Evolutionary conservation across 164 flowering plant genomes (phyloP).

Genomic region (Vitis labrusca): DNA sequence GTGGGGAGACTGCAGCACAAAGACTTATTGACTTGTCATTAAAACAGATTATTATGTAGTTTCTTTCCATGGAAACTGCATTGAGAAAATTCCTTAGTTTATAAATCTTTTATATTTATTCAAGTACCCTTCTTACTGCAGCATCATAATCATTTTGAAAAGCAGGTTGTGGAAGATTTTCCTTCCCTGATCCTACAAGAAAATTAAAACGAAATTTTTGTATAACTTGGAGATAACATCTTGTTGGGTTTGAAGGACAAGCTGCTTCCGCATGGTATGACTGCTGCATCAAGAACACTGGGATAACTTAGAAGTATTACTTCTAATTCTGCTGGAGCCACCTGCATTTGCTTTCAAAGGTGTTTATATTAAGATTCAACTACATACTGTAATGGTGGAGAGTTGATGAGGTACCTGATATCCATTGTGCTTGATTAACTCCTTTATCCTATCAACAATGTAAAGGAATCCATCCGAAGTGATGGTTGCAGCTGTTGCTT

Average conservation of each 20-base stretch:
- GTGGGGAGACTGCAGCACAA: no score
- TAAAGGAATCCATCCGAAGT: slow-evolving; percentile 52
- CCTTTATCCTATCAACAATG: slow-evolving; percentile 75
- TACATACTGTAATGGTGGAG: background rate
- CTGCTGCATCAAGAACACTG: slow-evolving; percentile 63
- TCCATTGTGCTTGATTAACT: slow-evolving; percentile 78
- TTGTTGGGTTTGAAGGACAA: slow-evolving; percentile 34
- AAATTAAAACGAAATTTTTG: background rate
- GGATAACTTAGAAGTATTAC: slow-evolving; percentile 59
- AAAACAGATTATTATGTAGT: no score
- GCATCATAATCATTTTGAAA: no score
- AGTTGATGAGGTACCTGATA: slow-evolving; percentile 42
- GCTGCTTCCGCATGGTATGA: slow-evolving; percentile 66
- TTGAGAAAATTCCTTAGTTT: no score
- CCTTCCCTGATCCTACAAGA: no score
- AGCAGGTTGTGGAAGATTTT: no score
- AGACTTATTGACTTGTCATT: no score
- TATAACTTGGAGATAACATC: slow-evolving; percentile 40
- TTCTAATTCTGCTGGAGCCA: slow-evolving; percentile 79
- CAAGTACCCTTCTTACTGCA: no score
- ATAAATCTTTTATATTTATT: no score
- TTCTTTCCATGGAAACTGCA: no score
- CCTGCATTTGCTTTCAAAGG: slow-evolving; percentile 36
- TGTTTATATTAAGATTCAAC: background rate
- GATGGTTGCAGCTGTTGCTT: slow-evolving; percentile 51